These are phyloP conservation scores for Coniochaeta pulveracea DNA, from an alignment of 2,329 filamentous ascomycete genomes.

Conservation along the genomic window DNA sequence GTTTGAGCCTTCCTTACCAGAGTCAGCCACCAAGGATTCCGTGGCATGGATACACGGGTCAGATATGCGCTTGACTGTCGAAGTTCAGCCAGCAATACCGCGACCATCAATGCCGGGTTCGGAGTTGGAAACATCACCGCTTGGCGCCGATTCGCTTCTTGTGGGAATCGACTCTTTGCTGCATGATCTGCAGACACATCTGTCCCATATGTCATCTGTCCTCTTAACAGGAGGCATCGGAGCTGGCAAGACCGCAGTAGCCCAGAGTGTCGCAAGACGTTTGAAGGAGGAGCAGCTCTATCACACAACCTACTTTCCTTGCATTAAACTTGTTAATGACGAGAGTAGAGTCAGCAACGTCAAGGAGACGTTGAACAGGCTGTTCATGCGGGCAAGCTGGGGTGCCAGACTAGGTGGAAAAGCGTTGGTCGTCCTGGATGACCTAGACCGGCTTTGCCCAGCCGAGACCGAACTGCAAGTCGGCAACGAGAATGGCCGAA, in stretches of 20 bases:
- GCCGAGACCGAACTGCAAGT: constrained; percentile 91
- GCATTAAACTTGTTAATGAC: constrained; percentile 77
- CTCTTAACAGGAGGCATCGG: constrained; percentile 82
- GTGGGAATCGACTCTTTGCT: constrained; percentile 79
- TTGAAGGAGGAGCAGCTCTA: constrained; percentile 65
- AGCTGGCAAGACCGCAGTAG: constrained; percentile 77
- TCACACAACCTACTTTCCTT: constrained; percentile 77
- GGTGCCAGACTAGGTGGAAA: constrained; percentile 76
- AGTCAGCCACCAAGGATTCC: constrained; percentile 33
- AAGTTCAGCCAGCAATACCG: constrained; percentile 65
- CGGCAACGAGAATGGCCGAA: constrained; percentile 85
- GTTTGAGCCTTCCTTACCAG: constrained; percentile 50
- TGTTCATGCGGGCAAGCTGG: constrained; percentile 89
- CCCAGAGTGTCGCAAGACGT: constrained; percentile 62
- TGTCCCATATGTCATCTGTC: constrained; percentile 80
- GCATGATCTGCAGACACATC: constrained; percentile 58
- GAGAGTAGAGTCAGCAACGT: constrained; percentile 83
- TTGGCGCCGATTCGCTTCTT: constrained; percentile 42
- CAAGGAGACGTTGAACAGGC: constrained; percentile 72
- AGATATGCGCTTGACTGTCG: constrained; percentile 61
- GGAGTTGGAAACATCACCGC: constrained; percentile 41
- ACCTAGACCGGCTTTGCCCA: constrained; percentile 86
- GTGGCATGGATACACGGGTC: constrained; percentile 66
- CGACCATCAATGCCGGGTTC: constrained; percentile 42
- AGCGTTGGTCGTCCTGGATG: constrained; percentile 78